Evolutionary conservation across 140 eudicot species (phyloP).

Genomic region (Anethum foeniculum): DNA sequence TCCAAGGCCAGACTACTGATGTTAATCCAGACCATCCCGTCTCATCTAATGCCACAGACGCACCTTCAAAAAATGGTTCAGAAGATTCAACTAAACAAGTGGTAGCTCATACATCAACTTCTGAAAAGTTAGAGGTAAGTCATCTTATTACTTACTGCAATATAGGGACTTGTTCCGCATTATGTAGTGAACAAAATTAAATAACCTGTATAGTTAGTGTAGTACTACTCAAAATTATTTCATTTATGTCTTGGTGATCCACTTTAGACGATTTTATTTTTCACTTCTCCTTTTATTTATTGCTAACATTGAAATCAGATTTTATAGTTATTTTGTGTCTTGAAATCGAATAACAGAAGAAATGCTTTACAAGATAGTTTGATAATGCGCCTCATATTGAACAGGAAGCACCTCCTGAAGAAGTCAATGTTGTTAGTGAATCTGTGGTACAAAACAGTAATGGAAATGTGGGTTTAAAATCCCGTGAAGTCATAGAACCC

Average conservation of each 20-base stretch:
- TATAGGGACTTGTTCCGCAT: not conserved
- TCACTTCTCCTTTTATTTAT: not conserved
- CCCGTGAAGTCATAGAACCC: not conserved
- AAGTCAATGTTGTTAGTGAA: not conserved
- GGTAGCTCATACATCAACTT: slow-evolving; percentile 2
- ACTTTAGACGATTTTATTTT: not conserved
- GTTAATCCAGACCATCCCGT: slow-evolving; percentile 3
- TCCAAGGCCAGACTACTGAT: not conserved
- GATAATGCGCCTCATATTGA: slow-evolving; percentile 2
- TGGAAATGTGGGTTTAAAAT: not conserved
- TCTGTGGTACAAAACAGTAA: not conserved
- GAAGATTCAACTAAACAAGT: not conserved
- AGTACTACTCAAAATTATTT: not conserved
- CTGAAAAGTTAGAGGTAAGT: slow-evolving; percentile 22
- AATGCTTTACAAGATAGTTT: not conserved
- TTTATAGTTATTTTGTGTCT: not conserved
- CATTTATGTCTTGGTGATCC: not conserved
- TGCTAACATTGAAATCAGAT: not conserved
- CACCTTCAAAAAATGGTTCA: not conserved
- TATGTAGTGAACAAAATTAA: not conserved
- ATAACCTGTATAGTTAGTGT: not conserved
- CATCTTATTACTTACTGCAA: not conserved
- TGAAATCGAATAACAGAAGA: not conserved
- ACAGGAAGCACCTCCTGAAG: slow-evolving; percentile 1
- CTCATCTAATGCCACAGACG: slow-evolving; percentile 10